Evolutionary conservation across 2,329 filamentous ascomycete genomes (phyloP).

Genomic region (Arthrobotrys pseudoclavata): DNA sequence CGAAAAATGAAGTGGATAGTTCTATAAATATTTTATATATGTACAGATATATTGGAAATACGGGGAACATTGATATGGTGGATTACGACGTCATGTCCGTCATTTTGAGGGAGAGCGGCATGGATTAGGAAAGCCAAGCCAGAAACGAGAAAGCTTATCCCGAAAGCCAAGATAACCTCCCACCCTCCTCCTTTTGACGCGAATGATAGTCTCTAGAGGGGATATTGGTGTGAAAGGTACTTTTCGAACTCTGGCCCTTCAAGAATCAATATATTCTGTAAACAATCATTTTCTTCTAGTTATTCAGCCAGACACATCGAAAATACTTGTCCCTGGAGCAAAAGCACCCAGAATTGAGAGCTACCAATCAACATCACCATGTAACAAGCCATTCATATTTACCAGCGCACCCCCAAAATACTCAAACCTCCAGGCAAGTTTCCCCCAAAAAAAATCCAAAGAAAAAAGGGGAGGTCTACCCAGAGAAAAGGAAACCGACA

Average conservation of each 20-base stretch:
- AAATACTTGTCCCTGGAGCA: too few species aligned
- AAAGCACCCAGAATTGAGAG: too few species aligned
- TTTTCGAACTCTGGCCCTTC: background rate
- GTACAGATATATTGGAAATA: too few species aligned
- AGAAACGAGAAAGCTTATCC: slow-evolving; percentile 56
- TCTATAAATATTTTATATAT: too few species aligned
- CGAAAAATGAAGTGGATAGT: slow-evolving; percentile 23
- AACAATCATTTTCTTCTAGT: background rate
- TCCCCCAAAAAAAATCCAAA: too few species aligned
- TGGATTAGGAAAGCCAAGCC: slow-evolving; percentile 42
- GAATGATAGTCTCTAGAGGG: background rate
- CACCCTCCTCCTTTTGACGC: background rate
- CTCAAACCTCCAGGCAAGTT: too few species aligned
- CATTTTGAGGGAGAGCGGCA: background rate
- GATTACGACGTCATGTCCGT: background rate
- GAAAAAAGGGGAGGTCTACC: background rate
- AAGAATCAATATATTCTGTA: background rate
- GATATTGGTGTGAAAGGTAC: background rate
- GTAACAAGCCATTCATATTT: too few species aligned
- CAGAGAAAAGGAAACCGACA: background rate
- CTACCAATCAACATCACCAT: too few species aligned
- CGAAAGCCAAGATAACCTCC: slow-evolving; percentile 28
- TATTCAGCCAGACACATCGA: background rate
- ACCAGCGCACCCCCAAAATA: too few species aligned
- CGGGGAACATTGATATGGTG: too few species aligned